These are phyloP conservation scores for Pseudoturritis turrita DNA, from an alignment of 345 rosid genomes.

Conservation along the genomic window DNA sequence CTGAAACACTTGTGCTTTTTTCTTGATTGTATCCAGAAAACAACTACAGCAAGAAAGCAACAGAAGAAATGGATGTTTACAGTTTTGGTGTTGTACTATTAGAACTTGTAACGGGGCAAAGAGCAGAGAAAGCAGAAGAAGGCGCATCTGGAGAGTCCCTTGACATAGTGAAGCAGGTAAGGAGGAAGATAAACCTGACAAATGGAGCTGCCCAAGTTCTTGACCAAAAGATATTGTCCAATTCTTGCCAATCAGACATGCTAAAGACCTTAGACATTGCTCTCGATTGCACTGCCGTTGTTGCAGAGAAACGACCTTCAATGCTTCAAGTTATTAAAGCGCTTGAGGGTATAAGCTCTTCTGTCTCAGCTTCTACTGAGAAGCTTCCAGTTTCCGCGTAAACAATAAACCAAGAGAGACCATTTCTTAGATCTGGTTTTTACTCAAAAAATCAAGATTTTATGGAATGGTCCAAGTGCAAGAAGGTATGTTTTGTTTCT, in stretches of 20 bases:
- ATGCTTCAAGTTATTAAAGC: slow-evolving; percentile 59
- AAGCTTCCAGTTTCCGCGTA: slow-evolving; percentile 13
- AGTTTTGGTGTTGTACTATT: slow-evolving; percentile 81
- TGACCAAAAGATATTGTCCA: slow-evolving; percentile 53
- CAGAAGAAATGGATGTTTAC: slow-evolving; percentile 83
- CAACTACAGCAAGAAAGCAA: slow-evolving; percentile 70
- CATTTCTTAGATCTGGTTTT: not conserved
- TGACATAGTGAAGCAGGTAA: slow-evolving; percentile 79
- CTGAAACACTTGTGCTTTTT: not conserved
- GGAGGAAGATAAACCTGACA: slow-evolving; percentile 80
- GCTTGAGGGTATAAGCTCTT: slow-evolving; percentile 46
- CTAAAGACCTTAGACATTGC: slow-evolving; percentile 67
- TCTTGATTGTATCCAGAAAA: slow-evolving; percentile 50
- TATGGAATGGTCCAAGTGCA: slow-evolving; percentile 8
- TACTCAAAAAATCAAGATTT: not conserved
- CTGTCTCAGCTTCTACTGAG: not conserved
- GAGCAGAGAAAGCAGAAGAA: slow-evolving; percentile 66
- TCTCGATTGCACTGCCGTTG: slow-evolving; percentile 65
- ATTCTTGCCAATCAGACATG: slow-evolving; percentile 51
- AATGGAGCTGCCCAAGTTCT: slow-evolving; percentile 68
- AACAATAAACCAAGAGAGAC: slow-evolving; percentile 20
- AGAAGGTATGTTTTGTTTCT: slow-evolving; percentile 17
- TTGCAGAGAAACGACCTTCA: slow-evolving; percentile 78
- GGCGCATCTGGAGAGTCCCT: slow-evolving; percentile 44
- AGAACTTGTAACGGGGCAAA: slow-evolving; percentile 76